Percentiles rank a stretch among this genome's conserved stretches.
phyloP scores from a whole-genome alignment of 306 rosid genomes.

The Sicyos edulis region DNA sequence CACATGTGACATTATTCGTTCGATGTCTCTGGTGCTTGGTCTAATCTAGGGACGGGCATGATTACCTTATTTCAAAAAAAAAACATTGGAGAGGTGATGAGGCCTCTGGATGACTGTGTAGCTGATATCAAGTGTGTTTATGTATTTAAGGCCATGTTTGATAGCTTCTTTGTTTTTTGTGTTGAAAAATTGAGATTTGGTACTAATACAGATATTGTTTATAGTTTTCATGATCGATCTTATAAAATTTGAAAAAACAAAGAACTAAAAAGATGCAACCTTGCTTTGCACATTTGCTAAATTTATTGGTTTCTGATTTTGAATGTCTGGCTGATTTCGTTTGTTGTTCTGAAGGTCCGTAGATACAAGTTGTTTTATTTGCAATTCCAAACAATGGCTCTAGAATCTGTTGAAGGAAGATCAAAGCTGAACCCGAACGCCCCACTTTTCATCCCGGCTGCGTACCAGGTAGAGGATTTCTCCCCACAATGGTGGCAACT shows the following conservation, averaged over 20 bases:
- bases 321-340: conserved; percentile 4
- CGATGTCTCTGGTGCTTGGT: too few species aligned
- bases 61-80: too few species aligned
- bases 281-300: not conserved
- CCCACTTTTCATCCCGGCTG: conserved; percentile 73
- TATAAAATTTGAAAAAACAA: not conserved
- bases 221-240: not conserved
- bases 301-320: not conserved
- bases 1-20: too few species aligned
- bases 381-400: conserved; percentile 14
- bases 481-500: conserved; percentile 94
- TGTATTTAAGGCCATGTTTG: not conserved
- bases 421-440: conserved; percentile 77
- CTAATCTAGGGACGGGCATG: too few species aligned
- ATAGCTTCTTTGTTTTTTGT: not conserved
- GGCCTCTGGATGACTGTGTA: not conserved
- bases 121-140: too few species aligned
- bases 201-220: not conserved
- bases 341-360: conserved; percentile 11
- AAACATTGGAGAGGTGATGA: too few species aligned
- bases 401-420: conserved; percentile 39
- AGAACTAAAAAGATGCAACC: not conserved
- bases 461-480: conserved; percentile 80
- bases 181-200: too few species aligned
- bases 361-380: not conserved